phyloP scores from a whole-genome alignment of 1,139 yeast genomes.

The Hansenula anomala region DNA sequence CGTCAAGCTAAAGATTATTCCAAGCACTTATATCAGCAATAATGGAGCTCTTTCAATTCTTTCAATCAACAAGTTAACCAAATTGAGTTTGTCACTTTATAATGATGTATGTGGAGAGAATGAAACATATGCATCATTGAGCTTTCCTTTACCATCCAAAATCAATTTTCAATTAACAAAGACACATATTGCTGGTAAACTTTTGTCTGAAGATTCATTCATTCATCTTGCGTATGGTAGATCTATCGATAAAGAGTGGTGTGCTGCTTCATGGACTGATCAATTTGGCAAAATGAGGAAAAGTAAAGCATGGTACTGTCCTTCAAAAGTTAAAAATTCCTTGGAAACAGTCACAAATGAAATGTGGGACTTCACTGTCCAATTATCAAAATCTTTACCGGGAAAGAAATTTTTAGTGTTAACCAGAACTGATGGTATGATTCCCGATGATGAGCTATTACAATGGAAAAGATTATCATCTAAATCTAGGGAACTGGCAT shows the following conservation, averaged over 20 bases:
- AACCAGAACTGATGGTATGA: slow-evolving; percentile 64
- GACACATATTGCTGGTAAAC: slow-evolving; percentile 27
- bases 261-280: slow-evolving; percentile 87
- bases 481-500: slow-evolving; percentile 55
- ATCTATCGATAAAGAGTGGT: slow-evolving; percentile 78
- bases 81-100: slow-evolving; percentile 58
- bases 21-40: slow-evolving; percentile 45
- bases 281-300: slow-evolving; percentile 65
- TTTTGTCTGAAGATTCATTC: slow-evolving; percentile 63
- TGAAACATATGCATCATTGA: slow-evolving; percentile 26
- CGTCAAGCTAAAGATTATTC: slow-evolving; percentile 52
- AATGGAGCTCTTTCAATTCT: slow-evolving; percentile 41
- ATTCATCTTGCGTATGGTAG: slow-evolving; percentile 84
- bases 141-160: slow-evolving; percentile 27
- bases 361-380: slow-evolving; percentile 50
- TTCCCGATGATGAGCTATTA: slow-evolving; percentile 74
- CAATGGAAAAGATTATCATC: slow-evolving; percentile 71
- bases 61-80: slow-evolving; percentile 43
- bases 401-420: slow-evolving; percentile 57
- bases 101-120: slow-evolving; percentile 44
- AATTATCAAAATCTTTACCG: slow-evolving; percentile 31
- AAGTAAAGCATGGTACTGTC: slow-evolving; percentile 64
- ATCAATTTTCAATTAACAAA: slow-evolving; percentile 49
- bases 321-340: slow-evolving; percentile 37
- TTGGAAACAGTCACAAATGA: slow-evolving; percentile 54